Percentiles rank a stretch among this genome's conserved stretches.
Conservation (phyloP, 1,139 yeast genomes). For the Kodamaea plutei region DNA sequence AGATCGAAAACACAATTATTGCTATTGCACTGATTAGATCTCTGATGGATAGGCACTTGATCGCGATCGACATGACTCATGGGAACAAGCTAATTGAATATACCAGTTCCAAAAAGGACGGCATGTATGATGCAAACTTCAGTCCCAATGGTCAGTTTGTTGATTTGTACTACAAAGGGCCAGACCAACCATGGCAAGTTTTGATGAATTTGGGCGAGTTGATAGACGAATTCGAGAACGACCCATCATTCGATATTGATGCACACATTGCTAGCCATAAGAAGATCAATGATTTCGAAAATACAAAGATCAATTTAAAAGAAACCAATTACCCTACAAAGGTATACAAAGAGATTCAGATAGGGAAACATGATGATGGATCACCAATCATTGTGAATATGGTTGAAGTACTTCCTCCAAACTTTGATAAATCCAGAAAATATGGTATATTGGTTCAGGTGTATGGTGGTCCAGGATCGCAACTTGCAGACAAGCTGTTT, state of each 20-base stretch:
- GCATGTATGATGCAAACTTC: slow-evolving; percentile 34
- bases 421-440: slow-evolving; percentile 48
- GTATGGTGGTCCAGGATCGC: slow-evolving; percentile 96
- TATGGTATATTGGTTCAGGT: slow-evolving; percentile 81
- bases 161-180: slow-evolving; percentile 56
- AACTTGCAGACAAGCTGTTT: slow-evolving; percentile 55
- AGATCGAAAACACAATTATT: slow-evolving; percentile 50
- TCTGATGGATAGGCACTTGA: slow-evolving; percentile 51
- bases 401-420: slow-evolving; percentile 71
- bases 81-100: slow-evolving; percentile 13
- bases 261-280: slow-evolving; percentile 24
- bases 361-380: slow-evolving; percentile 37
- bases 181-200: slow-evolving; percentile 62
- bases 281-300: slow-evolving; percentile 27
- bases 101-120: slow-evolving; percentile 23
- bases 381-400: slow-evolving; percentile 54
- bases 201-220: slow-evolving; percentile 43
- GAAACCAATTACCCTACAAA: slow-evolving; percentile 55
- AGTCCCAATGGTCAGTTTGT: slow-evolving; percentile 57
- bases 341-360: slow-evolving; percentile 42
- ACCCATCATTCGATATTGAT: slow-evolving; percentile 7
- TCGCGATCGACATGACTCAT: slow-evolving; percentile 22
- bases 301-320: slow-evolving; percentile 18
- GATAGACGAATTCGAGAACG: slow-evolving; percentile 16
- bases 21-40: slow-evolving; percentile 58